Conservation (phyloP, 352 stramenopile species). For the Pythium phragmitis region DNA sequence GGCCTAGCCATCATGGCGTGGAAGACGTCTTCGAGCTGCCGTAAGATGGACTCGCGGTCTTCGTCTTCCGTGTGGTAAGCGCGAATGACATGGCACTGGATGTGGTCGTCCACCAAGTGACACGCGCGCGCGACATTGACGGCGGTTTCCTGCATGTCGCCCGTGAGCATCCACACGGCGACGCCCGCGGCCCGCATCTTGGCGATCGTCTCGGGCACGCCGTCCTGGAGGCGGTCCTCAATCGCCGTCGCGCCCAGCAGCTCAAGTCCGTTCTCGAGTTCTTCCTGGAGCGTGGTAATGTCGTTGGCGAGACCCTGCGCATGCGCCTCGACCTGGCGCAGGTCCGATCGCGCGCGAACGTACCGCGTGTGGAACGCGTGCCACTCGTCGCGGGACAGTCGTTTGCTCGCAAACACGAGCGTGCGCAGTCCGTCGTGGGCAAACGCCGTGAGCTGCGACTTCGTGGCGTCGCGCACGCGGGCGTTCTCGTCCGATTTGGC, state of each 20-base stretch:
- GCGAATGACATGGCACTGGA: slow-evolving; percentile 87
- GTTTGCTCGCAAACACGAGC: slow-evolving; percentile 73
- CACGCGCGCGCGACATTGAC: slow-evolving; percentile 86
- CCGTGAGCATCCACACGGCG: slow-evolving; percentile 81
- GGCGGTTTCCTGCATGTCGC: slow-evolving; percentile 86
- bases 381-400: slow-evolving; percentile 48
- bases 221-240: slow-evolving; percentile 81
- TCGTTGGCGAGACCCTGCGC: slow-evolving; percentile 47
- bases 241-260: slow-evolving; percentile 78
- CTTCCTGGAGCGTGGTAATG: slow-evolving; percentile 62
- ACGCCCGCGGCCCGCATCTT: slow-evolving; percentile 67
- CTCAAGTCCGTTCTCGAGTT: slow-evolving; percentile 69
- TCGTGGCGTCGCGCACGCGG: slow-evolving; percentile 37
- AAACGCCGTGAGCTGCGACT: slow-evolving; percentile 76
- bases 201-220: slow-evolving; percentile 76
- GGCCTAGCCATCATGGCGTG: background rate
- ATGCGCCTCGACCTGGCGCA: slow-evolving; percentile 67
- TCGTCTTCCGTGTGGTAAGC: slow-evolving; percentile 28
- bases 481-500: slow-evolving; percentile 35
- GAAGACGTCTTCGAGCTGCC: slow-evolving; percentile 22
- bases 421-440: slow-evolving; percentile 86
- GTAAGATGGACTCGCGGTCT: slow-evolving; percentile 15
- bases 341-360: slow-evolving; percentile 46
- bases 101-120: slow-evolving; percentile 88
- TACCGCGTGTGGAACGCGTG: slow-evolving; percentile 63